Conservation (phyloP, 1,284 basidiomycete species). For the Serendipita sp. region DNA sequence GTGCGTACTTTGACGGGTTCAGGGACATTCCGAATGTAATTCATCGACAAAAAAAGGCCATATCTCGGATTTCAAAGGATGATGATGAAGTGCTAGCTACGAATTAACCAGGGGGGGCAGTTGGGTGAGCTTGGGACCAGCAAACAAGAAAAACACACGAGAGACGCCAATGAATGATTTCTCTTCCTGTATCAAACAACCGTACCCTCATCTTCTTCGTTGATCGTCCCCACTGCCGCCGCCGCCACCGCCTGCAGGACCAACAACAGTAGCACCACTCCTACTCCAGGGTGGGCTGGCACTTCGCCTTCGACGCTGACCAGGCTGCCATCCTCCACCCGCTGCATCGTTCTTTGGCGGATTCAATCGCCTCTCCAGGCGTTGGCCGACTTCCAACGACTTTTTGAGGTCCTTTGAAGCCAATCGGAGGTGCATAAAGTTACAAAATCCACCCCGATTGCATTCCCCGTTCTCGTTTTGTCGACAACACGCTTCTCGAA, state of each 20-base stretch:
- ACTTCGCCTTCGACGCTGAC: constrained; percentile 53
- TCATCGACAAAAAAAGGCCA: too few species aligned
- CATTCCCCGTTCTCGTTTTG: constrained; percentile 98
- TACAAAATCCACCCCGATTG: constrained; percentile 93
- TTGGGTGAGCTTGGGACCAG: too few species aligned
- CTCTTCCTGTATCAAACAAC: too few species aligned
- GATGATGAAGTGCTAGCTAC: too few species aligned
- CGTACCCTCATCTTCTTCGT: too few species aligned
- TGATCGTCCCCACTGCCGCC: too few species aligned
- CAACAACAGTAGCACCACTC: constrained; percentile 10
- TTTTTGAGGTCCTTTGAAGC: constrained; percentile 71
- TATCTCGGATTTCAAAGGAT: too few species aligned
- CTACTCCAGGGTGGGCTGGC: constrained; percentile 41
- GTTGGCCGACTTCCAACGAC: constrained; percentile 68
- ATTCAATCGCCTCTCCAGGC: constrained; percentile 63
- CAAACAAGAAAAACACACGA: too few species aligned
- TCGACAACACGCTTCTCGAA: constrained; percentile 95
- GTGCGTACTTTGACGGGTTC: too few species aligned
- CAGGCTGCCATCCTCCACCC: constrained; percentile 70
- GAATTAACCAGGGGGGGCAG: too few species aligned
- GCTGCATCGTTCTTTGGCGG: constrained; percentile 45
- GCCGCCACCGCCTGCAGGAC: not conserved
- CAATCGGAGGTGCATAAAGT: constrained; percentile 94
- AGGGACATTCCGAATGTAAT: too few species aligned
- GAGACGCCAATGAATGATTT: too few species aligned